Percentiles rank a stretch among this genome's conserved stretches.
Conservation (phyloP, 2,329 filamentous ascomycete genomes). For the Xylaria sp. region DNA sequence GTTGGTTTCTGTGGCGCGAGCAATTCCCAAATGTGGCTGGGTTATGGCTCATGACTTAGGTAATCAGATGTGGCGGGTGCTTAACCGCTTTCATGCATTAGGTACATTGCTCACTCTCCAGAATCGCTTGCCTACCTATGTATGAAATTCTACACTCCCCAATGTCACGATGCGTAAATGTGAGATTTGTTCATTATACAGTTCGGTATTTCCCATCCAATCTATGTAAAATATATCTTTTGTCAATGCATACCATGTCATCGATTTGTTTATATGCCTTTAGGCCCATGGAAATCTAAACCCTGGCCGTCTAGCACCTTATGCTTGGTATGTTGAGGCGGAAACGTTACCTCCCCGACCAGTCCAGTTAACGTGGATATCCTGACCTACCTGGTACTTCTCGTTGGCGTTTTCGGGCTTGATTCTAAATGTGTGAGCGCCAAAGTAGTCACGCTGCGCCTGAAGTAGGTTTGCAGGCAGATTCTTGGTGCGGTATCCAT, state of each 20-base stretch:
- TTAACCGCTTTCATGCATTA: background rate
- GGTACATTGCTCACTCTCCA: background rate
- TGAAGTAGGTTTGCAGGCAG: conserved; percentile 98
- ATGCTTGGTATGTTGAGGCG: conserved; percentile 97
- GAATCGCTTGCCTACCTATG: background rate
- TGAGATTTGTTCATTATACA: conserved; percentile 41
- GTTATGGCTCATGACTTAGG: background rate
- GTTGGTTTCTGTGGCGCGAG: conserved; percentile 27
- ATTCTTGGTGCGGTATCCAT: conserved; percentile 97
- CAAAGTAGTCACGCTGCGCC: conserved; percentile 99
- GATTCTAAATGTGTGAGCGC: conserved; percentile 88
- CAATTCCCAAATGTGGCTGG: conserved; percentile 21
- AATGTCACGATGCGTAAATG: conserved; percentile 25
- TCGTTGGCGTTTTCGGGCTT: conserved; percentile 81
- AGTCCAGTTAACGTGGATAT: conserved; percentile 99
- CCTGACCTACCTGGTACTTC: conserved; percentile 84
- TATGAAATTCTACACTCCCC: conserved; percentile 6
- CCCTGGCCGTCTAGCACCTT: conserved; percentile 50
- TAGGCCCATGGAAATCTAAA: conserved; percentile 19
- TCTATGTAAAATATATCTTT: conserved; percentile 40
- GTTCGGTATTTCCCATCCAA: conserved; percentile 39
- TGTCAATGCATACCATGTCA: conserved; percentile 34
- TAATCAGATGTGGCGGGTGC: conserved; percentile 11
- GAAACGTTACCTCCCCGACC: conserved; percentile 97
- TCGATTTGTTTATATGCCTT: conserved; percentile 33